These are phyloP conservation scores for Geotrichum histeridarum DNA, from an alignment of 1,139 yeast species.

Conservation along the genomic window DNA sequence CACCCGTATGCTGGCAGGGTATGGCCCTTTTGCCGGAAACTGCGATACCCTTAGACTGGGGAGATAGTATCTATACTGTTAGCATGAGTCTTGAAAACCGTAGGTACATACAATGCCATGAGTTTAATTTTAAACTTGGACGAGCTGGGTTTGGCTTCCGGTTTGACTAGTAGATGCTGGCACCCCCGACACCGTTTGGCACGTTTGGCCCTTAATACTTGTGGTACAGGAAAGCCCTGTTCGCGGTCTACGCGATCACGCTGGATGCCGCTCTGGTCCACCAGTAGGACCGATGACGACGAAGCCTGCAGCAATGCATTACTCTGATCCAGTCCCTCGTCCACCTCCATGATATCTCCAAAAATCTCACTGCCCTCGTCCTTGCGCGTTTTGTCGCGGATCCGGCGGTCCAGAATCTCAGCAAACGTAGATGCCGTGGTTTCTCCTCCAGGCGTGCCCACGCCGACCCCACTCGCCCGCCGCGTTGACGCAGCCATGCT, in stretches of 20 bases:
- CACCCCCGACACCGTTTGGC: slow-evolving; percentile 33
- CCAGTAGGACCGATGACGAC: neutral
- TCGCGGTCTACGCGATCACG: slow-evolving; percentile 14
- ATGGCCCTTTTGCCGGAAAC: slow-evolving; percentile 13
- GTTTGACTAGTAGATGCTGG: slow-evolving; percentile 29
- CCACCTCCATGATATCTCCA: slow-evolving; percentile 18
- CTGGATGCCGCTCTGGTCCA: neutral
- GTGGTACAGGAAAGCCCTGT: slow-evolving; percentile 25
- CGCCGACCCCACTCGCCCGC: neutral
- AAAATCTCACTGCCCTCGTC: slow-evolving; percentile 17
- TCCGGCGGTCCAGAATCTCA: slow-evolving; percentile 18
- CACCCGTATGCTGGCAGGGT: slow-evolving; percentile 19
- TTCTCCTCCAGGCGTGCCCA: neutral
- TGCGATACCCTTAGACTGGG: slow-evolving; percentile 25
- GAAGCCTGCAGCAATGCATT: slow-evolving; percentile 16
- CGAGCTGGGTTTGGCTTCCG: slow-evolving; percentile 31
- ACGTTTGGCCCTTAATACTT: slow-evolving; percentile 28
- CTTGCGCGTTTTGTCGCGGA: slow-evolving; percentile 14
- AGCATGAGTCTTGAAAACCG: neutral
- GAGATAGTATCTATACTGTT: slow-evolving; percentile 19
- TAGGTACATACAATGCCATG: slow-evolving; percentile 25
- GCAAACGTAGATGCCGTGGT: slow-evolving; percentile 13
- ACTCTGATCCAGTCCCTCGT: slow-evolving; percentile 17
- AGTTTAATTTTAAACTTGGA: slow-evolving; percentile 26
- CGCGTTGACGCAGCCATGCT: slow-evolving; percentile 17